A percentile compares a stretch with the other conserved stretches of the same genome.
Conservation (phyloP, 1,284 basidiomycete genomes). For the Naganishia cerealis region DNA sequence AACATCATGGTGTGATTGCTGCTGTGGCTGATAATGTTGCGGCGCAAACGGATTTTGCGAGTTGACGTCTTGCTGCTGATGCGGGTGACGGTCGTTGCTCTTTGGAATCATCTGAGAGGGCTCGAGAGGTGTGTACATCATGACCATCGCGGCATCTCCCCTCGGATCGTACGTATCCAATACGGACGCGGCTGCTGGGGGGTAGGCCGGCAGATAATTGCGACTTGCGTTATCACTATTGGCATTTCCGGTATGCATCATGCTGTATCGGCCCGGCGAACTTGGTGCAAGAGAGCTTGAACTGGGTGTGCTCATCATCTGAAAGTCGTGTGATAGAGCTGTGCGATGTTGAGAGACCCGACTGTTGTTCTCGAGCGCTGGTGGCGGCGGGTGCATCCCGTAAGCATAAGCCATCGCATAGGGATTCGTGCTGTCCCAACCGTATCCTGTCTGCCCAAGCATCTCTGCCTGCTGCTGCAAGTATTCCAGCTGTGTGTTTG, state of each 20-base stretch:
- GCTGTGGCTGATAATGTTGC: conserved; percentile 15
- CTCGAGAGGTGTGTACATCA: conserved; percentile 50
- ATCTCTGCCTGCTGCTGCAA: conserved; percentile 88
- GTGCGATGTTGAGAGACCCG: conserved; percentile 36
- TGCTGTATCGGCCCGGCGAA: conserved; percentile 43
- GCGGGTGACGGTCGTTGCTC: conserved; percentile 5
- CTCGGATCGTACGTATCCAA: conserved; percentile 50
- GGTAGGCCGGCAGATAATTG: conserved; percentile 48
- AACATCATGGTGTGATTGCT: not conserved
- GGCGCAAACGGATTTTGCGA: conserved; percentile 25
- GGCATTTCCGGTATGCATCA: conserved; percentile 7
- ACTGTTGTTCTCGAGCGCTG: conserved; percentile 32
- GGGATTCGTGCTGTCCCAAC: conserved; percentile 25
- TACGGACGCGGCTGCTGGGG: conserved; percentile 49
- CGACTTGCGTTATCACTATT: conserved; percentile 9
- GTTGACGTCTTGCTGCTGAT: not conserved
- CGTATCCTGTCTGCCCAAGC: conserved; percentile 57
- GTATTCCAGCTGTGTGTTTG: conserved; percentile 82
- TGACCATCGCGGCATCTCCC: conserved; percentile 40
- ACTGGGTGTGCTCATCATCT: conserved; percentile 36
- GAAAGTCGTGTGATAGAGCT: conserved; percentile 49
- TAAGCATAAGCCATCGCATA: conserved; percentile 45
- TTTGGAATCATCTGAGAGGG: conserved; percentile 2
- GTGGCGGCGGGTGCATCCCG: conserved; percentile 32
- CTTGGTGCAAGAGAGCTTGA: conserved; percentile 29